A percentile compares a stretch with the other conserved stretches of the same genome.
Evolutionary conservation across 495 filamentous ascomycete species (phyloP).

Genomic region (Tuber microsphaerosporum): DNA sequence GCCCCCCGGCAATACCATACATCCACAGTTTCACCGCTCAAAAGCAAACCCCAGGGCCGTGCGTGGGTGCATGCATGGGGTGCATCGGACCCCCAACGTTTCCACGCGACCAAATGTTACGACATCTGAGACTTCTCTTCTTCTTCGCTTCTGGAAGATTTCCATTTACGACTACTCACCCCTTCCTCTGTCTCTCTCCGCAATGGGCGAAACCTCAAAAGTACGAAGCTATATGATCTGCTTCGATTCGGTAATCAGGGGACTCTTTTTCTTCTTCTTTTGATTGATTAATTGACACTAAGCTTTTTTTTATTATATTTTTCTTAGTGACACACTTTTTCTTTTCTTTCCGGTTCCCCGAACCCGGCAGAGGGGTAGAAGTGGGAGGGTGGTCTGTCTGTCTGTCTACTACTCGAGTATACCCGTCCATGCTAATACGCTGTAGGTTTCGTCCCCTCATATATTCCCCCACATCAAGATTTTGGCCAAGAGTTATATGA

Average conservation of each 20-base stretch:
- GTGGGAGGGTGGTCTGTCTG: not conserved
- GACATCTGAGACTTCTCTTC: not conserved
- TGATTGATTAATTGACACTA: not conserved
- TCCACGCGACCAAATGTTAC: not conserved
- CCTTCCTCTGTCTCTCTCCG: not conserved
- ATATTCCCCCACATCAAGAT: constrained; percentile 21
- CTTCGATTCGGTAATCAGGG: not conserved
- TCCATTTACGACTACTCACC: not conserved
- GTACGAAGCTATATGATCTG: not conserved
- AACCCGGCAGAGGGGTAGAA: not conserved
- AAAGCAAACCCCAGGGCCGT: not conserved
- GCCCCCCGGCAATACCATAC: not conserved
- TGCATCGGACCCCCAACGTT: not conserved
- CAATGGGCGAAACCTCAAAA: not conserved
- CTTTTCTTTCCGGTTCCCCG: not conserved
- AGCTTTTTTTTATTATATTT: not conserved
- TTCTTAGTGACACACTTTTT: not conserved
- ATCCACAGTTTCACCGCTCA: not conserved
- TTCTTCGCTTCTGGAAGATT: not conserved
- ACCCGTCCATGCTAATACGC: not conserved
- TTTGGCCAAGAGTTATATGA: not conserved
- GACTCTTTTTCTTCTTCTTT: not conserved
- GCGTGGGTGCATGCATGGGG: not conserved
- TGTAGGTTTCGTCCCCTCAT: constrained; percentile 29
- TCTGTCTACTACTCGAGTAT: not conserved